Conservation (phyloP, 306 rosid genomes). For the Geum urbanum region DNA sequence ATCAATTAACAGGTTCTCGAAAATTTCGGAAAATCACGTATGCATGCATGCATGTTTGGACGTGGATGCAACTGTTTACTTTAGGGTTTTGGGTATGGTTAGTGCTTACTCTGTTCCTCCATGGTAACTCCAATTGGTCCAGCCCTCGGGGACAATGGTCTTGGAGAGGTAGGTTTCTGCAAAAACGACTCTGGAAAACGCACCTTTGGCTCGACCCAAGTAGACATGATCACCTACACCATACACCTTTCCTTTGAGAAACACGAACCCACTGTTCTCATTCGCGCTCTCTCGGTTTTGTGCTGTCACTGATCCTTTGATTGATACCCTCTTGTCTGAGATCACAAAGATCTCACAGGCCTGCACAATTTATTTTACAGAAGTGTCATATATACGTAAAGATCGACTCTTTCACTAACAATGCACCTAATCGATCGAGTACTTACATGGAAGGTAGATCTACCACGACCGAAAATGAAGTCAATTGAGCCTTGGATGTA, state of each 20-base stretch:
- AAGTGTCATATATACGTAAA: not conserved
- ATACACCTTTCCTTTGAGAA: slow-evolving; percentile 56
- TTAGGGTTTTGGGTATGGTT: not conserved
- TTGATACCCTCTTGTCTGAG: slow-evolving; percentile 51
- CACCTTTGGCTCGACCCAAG: slow-evolving; percentile 72
- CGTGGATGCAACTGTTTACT: not conserved
- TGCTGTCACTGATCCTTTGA: slow-evolving; percentile 68
- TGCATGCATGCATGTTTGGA: not conserved
- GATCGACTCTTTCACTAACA: not conserved
- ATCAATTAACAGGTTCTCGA: not conserved
- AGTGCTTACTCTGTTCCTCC: slow-evolving; percentile 62
- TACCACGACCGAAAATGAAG: slow-evolving; percentile 84
- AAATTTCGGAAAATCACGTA: not conserved
- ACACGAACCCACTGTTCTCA: slow-evolving; percentile 65
- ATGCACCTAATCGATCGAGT: not conserved
- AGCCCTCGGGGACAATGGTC: slow-evolving; percentile 51
- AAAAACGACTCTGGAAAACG: slow-evolving; percentile 62
- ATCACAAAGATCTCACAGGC: slow-evolving; percentile 71
- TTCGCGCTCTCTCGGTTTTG: slow-evolving; percentile 38
- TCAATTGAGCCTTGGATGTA: slow-evolving; percentile 88
- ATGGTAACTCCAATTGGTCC: slow-evolving; percentile 69
- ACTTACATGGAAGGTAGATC: slow-evolving; percentile 52
- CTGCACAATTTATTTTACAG: slow-evolving; percentile 29
- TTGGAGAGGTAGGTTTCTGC: slow-evolving; percentile 55
- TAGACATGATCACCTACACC: slow-evolving; percentile 57